These are phyloP conservation scores for Penicillium canariense DNA, from an alignment of 495 filamentous ascomycete genomes.

Conservation along the genomic window DNA sequence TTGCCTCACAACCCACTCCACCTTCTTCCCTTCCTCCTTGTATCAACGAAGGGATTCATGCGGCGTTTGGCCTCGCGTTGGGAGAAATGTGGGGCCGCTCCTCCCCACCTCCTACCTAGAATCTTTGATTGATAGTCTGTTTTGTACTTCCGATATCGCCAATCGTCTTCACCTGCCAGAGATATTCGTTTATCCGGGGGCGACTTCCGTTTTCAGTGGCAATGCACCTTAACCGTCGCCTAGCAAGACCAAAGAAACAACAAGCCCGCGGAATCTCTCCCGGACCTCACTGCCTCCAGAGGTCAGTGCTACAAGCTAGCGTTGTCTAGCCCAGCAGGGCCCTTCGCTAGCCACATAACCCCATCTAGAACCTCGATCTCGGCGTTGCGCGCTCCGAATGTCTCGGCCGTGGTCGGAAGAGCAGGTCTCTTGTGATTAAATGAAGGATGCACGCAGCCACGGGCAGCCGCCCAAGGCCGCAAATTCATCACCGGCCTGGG, in stretches of 20 bases:
- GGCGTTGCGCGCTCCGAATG: not conserved
- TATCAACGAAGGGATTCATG: too few species aligned
- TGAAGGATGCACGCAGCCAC: not conserved
- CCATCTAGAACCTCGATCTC: too few species aligned
- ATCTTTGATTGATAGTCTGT: not conserved
- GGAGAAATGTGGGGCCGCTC: too few species aligned
- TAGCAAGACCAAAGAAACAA: not conserved
- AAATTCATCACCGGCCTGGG: not conserved
- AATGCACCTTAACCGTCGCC: not conserved
- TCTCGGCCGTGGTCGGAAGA: not conserved
- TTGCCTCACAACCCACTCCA: too few species aligned
- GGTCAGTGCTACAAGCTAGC: not conserved
- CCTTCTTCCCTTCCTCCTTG: too few species aligned
- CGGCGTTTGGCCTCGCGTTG: too few species aligned
- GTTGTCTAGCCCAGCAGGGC: not conserved
- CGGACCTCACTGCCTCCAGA: too few species aligned
- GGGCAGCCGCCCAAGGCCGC: not conserved
- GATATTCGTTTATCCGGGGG: too few species aligned
- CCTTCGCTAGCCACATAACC: not conserved
- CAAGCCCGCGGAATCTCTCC: too few species aligned
- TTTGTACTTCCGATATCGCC: not conserved
- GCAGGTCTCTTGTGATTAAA: not conserved
- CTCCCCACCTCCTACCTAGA: too few species aligned
- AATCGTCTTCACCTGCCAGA: not conserved
- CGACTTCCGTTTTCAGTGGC: too few species aligned